Base-by-base conservation (phyloP, 129 eudicot genomes). In the Flaveria trinervia region DNA sequence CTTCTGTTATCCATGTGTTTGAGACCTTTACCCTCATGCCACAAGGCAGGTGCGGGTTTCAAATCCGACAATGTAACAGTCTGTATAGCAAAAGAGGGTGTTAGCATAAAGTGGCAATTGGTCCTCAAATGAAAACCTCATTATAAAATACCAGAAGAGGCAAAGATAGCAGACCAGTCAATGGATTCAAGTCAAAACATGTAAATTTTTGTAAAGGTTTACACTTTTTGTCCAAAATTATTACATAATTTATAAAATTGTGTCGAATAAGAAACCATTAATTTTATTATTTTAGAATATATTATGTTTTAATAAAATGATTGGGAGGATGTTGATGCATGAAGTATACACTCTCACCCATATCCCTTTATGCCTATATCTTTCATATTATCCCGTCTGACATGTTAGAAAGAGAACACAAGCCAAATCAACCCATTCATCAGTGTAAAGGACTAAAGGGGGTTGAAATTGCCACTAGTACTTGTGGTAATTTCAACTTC, bases 11-110 rank as follows among this genome's bases (percentile, higher is more conserved):
- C 86, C 75, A 45, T 51, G 0, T 78, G 88, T 72, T 75, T 84
- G 69, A 81, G 79, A 60, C 88, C 91, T 55, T 84, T 74, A 30
- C 81, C 96, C 83, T 93, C 98, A 71, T 93, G 98, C 98, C 98
- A 93, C 66, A 93, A 80, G 16, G 76, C 84, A 23, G 92, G 87
- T 10, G 80, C 87, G 3, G 92, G 86, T 84, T 76, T 83, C 67
- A 93, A 73, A 81, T 93, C 93, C 17, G 83, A 81, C 25, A 79
- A 5, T 4, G 80, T 70, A 39, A 93, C 93, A 51, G 68, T 82
- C 98, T 93, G 81, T 39, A 8, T 66, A 68, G 44, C 70, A 9
- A 80, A 22, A 62, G 18, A 44, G 44, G 50, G 28, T 16, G 44
- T 72, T 52, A 72, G 54, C 28, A 52, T 14, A 71, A 71, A 8